phyloP scores from a whole-genome alignment of 2,329 filamentous ascomycete genomes.

The Fusarium incarnatum region DNA sequence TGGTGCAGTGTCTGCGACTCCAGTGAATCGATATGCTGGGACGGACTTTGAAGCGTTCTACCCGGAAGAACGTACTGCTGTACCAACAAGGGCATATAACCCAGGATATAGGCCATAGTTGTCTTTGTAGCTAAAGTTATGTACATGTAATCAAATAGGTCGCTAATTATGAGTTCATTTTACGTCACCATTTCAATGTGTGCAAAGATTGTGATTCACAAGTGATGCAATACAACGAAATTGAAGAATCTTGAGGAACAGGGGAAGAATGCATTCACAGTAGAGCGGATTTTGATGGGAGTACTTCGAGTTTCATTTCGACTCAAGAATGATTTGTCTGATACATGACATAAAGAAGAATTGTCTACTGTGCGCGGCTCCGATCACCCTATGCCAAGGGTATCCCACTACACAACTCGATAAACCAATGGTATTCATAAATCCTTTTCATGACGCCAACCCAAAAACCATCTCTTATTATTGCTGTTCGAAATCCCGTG shows the following conservation, averaged over 20 bases:
- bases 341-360: not conserved
- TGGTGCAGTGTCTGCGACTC: constrained; percentile 6
- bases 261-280: not conserved
- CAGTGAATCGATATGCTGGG: constrained; percentile 34
- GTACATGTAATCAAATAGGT: not conserved
- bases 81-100: constrained; percentile 21
- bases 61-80: constrained; percentile 18
- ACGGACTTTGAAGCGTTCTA: constrained; percentile 45
- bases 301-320: not conserved
- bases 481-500: constrained; percentile 47
- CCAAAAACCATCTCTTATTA: not conserved
- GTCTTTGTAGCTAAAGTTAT: not conserved
- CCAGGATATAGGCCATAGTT: constrained; percentile 27
- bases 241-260: not conserved
- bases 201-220: not conserved
- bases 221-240: too few species aligned
- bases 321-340: not conserved
- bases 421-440: constrained; percentile 2
- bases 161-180: not conserved
- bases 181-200: too few species aligned
- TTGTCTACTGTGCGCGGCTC: not conserved
- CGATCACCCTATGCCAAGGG: not conserved
- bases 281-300: not conserved
- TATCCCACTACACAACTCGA: not conserved
- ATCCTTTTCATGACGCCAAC: constrained; percentile 1